phyloP scores from a whole-genome alignment of 2,329 filamentous ascomycete species.

The Ceratocystis albifundus region DNA sequence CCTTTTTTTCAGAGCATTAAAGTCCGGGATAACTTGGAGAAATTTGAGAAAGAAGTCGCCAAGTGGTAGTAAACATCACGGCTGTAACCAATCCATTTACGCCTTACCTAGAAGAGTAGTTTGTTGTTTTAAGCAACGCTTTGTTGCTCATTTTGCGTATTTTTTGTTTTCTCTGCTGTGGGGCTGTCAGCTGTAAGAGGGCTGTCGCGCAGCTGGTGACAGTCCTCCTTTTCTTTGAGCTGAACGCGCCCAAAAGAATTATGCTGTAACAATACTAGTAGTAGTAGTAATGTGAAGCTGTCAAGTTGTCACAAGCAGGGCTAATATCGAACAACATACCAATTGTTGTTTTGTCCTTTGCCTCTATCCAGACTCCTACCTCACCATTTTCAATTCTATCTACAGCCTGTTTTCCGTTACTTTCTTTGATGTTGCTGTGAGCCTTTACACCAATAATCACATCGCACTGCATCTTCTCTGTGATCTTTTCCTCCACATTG shows the following conservation, averaged over 20 bases:
- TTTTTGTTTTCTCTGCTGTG: constrained; percentile 29
- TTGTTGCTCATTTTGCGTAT: constrained; percentile 25
- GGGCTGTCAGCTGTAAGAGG: constrained; percentile 1
- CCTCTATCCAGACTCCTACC: background rate
- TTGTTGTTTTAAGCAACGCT: constrained; percentile 23
- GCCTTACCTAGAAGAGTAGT: constrained; percentile 9
- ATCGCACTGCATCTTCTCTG: background rate
- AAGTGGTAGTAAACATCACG: constrained; percentile 6
- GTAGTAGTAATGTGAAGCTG: background rate
- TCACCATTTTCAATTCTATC: background rate
- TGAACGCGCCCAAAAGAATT: constrained; percentile 6
- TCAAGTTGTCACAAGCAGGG: constrained; percentile 8
- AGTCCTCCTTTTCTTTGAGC: background rate
- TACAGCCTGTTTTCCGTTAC: background rate
- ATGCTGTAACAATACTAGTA: background rate
- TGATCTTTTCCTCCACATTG: background rate
- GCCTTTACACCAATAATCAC: background rate
- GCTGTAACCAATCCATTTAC: background rate
- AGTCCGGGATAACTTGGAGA: background rate
- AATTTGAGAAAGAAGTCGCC: constrained; percentile 4
- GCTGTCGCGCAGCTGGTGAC: background rate
- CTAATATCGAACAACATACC: background rate
- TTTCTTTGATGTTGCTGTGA: background rate
- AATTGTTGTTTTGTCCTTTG: background rate
- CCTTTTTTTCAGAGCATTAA: background rate